phyloP scores from a whole-genome alignment of 139 green algal species.

The Limnomonas spitsbergensis region DNA sequence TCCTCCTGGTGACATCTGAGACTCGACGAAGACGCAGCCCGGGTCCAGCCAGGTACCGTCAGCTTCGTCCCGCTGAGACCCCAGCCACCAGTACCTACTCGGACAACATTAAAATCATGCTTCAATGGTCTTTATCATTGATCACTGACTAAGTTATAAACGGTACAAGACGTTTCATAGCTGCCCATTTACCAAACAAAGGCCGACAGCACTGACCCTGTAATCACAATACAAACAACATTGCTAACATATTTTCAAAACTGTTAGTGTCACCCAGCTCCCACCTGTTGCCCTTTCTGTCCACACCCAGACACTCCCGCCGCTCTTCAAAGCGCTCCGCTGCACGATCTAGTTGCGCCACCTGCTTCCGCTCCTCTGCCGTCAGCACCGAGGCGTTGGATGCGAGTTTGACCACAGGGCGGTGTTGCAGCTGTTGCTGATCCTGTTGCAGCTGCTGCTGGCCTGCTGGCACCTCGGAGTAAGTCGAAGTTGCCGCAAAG shows the following conservation, averaged over 20 bases:
- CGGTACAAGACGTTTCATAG: neutral
- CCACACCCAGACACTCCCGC: neutral
- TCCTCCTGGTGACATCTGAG: neutral
- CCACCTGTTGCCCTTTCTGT: conserved; percentile 14
- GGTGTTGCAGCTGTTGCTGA: conserved; percentile 14
- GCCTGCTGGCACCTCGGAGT: neutral
- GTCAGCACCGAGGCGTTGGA: conserved; percentile 11
- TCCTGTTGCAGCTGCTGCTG: neutral
- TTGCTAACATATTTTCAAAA: conserved; percentile 4
- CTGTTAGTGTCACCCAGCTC: neutral
- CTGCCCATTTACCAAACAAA: neutral
- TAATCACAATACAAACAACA: too few relatives aligned
- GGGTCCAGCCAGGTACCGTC: neutral
- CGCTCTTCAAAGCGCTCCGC: neutral
- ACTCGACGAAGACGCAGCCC: conserved; percentile 2
- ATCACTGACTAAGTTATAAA: neutral
- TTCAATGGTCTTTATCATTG: too few relatives aligned
- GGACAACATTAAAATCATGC: too few relatives aligned
- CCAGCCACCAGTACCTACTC: conserved; percentile 8
- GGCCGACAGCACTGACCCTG: too few relatives aligned
- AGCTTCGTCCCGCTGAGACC: neutral
- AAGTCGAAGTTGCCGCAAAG: conserved; percentile 6
- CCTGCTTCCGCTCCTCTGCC: conserved; percentile 6
- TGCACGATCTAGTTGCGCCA: neutral
- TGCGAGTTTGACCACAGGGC: neutral